Percentiles rank a stretch among this genome's conserved stretches.
phyloP scores from a whole-genome alignment of 2,329 filamentous ascomycete genomes.

The Colletotrichum nymphaeae region DNA sequence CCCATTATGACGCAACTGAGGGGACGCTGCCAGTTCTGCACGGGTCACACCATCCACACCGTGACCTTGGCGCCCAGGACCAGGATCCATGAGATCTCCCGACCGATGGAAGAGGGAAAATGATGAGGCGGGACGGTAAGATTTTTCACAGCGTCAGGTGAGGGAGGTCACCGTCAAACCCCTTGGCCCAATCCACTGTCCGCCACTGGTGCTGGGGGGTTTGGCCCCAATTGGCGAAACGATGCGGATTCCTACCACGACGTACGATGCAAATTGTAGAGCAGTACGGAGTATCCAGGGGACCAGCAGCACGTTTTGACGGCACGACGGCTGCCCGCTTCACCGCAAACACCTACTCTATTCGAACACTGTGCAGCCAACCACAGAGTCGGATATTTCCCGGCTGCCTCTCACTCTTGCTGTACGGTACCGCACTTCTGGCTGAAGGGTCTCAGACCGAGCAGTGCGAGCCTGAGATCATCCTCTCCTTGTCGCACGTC shows the following conservation, averaged over 20 bases:
- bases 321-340: not conserved
- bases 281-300: not conserved
- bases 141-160: constrained; percentile 34
- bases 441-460: too few species aligned
- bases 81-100: constrained; percentile 30
- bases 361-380: not conserved
- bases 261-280: not conserved
- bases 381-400: not conserved
- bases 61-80: constrained; percentile 33
- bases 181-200: constrained; percentile 8
- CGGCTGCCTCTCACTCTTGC: not conserved
- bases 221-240: constrained; percentile 30
- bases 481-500: not conserved
- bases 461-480: too few species aligned
- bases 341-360: not conserved
- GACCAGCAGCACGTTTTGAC: not conserved
- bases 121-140: constrained; percentile 36
- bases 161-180: constrained; percentile 1
- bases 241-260: not conserved
- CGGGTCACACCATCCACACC: constrained; percentile 29
- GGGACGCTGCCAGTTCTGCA: constrained; percentile 32
- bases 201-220: constrained; percentile 27
- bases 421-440: too few species aligned
- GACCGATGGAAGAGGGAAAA: constrained; percentile 20
- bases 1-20: constrained; percentile 35